Base-by-base conservation (phyloP, 306 rosid genomes). In the Inga oerstediana region DNA sequence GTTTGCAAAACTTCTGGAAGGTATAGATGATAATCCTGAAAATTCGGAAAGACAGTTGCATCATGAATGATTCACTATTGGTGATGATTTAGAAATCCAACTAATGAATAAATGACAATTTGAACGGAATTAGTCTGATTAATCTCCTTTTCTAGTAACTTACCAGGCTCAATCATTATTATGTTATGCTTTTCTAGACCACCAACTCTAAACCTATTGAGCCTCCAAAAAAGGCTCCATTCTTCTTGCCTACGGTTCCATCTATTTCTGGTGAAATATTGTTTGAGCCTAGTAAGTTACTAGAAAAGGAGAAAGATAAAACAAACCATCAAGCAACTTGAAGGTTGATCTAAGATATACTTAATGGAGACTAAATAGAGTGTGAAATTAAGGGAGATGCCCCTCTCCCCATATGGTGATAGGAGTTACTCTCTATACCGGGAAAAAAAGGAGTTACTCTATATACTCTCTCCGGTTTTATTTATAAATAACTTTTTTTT, bases 151-250 rank as follows among this genome's bases (percentile, higher is more conserved):
- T 27, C 30, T 27, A 27, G 30, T 27, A 27, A 27, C 30, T 27
- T 27, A 19, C 78, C 91, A 93, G 98, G 98, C 91, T 90, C 44
- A 93, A 91, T 83, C 91, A 88, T 20, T 37, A 56, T 27, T 79
- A 45, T 81, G 6, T 80, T 64, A 41, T 82, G 76, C 44, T 81
- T 83, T 72, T 83, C 66, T 83, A 66, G 51, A 82, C 61, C 56
- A 12, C 35, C 83, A 16, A 85, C 41, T 48, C 86, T 84, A 43
- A 85, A 88, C 98, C 99, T 54, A 87, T 90, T 78, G 97, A 96
- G 75, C 98, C 97, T 58, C 98, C 97, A 16, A 96, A 93, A 86
- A 96, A 94, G 87, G 98, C 97, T 85, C 98, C 98, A 46, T 96
- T 96, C 91, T 96, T 93, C 89, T 80, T 96, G 88, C 97, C 99